Evolutionary conservation across 139 green algal genomes (phyloP), one percentile per base, ranked within the genome.

Genomic region (Chlamydomonas asymmetrica): DNA sequence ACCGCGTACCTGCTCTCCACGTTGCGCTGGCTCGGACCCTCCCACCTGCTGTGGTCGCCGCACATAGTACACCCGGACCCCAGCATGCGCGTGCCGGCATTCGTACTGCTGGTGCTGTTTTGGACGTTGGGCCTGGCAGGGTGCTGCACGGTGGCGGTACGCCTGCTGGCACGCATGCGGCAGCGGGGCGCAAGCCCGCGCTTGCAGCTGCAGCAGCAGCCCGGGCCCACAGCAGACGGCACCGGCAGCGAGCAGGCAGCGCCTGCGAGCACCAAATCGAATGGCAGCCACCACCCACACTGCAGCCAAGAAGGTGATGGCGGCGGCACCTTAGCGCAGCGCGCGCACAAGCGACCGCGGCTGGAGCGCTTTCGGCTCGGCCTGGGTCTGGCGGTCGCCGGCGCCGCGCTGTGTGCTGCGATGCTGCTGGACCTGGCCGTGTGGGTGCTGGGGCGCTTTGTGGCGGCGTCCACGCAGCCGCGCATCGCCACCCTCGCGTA

Each of bases 401-500:
- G 56, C 9, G 66, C 52, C 3, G 57, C 7, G 7, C 7, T 76
- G 29, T 34, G 43, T 5, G 22, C 59, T 1, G 37, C 43, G 10
- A 65, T 63, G 62, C 63, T 85, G 25, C n/a, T n/a, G 1, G 67
- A 62, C 63, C 63, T 85, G 41, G 80, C 74, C 18, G 27, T 54
- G 7, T 89, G 84, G 84, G 81, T 80, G 54, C 66, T 89, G 66
- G 34, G 54, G 5, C 52, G 40, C 18, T 85, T 89, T 45, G 45
- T 89, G 38, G 66, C 78, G 10, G 81, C 70, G 1, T 71, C 60
- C 22, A 66, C 67, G 31, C 40, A 39, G 32, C 52, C 79, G 38
- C 71, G 88, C 7, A 52, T 86, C 45, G 50, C 60, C 8, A 50
- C 91, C 32, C 68, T 92, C 62, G 63, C 32, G 7, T 92, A 88